Conservation (phyloP, 2,329 filamentous ascomycete species). For the Colletotrichum sp. region DNA sequence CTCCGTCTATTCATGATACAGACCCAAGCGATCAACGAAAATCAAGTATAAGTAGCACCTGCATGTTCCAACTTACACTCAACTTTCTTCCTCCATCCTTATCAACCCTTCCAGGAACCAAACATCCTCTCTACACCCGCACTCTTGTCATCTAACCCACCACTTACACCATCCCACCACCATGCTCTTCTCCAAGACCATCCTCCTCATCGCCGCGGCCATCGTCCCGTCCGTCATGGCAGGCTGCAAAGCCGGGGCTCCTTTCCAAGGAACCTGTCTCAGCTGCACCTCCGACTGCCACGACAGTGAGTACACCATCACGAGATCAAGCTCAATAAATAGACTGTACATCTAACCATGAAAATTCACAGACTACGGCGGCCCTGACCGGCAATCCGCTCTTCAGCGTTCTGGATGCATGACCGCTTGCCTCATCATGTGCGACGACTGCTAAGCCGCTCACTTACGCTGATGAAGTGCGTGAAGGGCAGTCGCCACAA, state of each 20-base stretch:
- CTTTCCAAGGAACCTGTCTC: not conserved
- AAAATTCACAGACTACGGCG: not conserved
- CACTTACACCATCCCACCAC: not conserved
- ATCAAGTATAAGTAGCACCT: not conserved
- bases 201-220: not conserved
- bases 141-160: not conserved
- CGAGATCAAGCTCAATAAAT: fast-evolving
- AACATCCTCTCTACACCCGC: fast-evolving
- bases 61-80: fast-evolving
- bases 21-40: fast-evolving
- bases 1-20: fast-evolving
- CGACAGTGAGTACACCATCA: not conserved
- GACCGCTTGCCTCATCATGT: not conserved
- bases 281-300: not conserved
- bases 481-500: not conserved
- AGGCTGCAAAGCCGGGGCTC: not conserved
- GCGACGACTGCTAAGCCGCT: not conserved
- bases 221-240: not conserved
- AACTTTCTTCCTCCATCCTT: fast-evolving
- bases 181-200: not conserved
- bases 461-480: not conserved
- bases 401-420: not conserved
- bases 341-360: fast-evolving
- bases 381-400: not conserved
- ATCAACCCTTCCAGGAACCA: not conserved